A percentile compares a stretch with the other conserved stretches of the same genome.
Conservation (phyloP, 139 green algal species). For the Dunaliella primolecta region DNA sequence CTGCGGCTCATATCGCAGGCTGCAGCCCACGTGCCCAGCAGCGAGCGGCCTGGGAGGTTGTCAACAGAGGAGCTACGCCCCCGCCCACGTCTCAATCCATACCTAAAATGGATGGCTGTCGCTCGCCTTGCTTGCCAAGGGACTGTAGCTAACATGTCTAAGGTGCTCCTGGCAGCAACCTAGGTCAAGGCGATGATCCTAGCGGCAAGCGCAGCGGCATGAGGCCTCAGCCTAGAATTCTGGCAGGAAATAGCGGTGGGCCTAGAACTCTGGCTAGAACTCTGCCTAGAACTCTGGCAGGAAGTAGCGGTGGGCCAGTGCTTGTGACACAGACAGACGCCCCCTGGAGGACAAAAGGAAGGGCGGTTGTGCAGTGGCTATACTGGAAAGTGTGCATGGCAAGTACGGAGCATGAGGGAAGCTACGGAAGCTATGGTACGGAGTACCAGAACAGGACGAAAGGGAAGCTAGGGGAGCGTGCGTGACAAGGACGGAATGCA, state of each 20-base stretch:
- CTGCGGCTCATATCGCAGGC: no score
- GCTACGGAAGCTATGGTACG: not conserved
- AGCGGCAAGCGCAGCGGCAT: no score
- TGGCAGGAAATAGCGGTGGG: conserved; percentile 74
- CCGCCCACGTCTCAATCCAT: no score
- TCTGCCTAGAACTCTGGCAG: conserved; percentile 37
- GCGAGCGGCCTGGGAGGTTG: no score
- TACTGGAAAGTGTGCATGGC: not conserved
- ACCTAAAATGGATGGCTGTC: no score
- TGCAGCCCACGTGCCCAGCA: no score
- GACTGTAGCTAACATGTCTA: no score
- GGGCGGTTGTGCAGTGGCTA: not conserved
- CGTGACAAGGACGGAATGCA: not conserved
- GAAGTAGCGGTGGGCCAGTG: conserved; percentile 79
- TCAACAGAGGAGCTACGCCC: no score
- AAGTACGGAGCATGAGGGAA: not conserved
- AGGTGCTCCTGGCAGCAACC: no score
- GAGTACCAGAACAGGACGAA: not conserved
- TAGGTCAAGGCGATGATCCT: no score
- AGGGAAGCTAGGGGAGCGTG: not conserved
- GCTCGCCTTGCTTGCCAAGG: no score
- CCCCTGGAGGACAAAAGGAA: conserved; percentile 38
- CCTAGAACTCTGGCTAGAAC: not conserved
- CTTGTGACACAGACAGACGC: conserved; percentile 56
- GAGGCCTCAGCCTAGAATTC: conserved; percentile 29